phyloP scores from a whole-genome alignment of 2,329 filamentous ascomycete genomes.

The Paecilomyces dactylethromorphus region DNA sequence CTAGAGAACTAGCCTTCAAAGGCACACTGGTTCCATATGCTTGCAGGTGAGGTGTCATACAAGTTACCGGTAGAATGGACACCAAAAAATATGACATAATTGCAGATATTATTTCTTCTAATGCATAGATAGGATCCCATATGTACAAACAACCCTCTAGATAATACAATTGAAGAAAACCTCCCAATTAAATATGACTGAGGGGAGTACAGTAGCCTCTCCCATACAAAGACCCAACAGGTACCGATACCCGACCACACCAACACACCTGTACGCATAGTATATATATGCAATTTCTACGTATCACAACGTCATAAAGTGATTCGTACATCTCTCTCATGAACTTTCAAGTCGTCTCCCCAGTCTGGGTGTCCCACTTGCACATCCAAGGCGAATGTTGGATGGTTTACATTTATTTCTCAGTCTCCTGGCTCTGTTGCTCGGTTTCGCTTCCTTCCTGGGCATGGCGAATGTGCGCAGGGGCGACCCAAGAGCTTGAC shows the following conservation, averaged over 20 bases:
- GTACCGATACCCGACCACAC: background rate
- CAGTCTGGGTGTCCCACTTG: background rate
- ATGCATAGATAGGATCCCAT: background rate
- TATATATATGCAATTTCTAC: background rate
- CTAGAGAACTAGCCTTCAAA: too few relatives aligned
- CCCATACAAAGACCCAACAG: background rate
- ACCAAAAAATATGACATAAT: background rate
- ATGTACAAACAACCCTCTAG: background rate
- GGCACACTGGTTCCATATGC: too few relatives aligned
- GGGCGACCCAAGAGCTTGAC: constrained; percentile 44
- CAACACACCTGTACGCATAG: background rate
- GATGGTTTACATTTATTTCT: background rate
- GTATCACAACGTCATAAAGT: background rate
- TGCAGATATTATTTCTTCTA: background rate
- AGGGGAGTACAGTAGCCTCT: background rate
- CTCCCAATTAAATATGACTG: background rate
- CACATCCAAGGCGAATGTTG: background rate
- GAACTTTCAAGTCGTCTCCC: background rate
- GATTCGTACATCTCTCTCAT: background rate
- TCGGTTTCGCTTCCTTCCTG: background rate
- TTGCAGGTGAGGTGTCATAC: too few relatives aligned
- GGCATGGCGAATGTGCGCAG: background rate
- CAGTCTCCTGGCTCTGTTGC: background rate
- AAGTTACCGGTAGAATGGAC: too few relatives aligned
- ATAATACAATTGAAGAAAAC: background rate